Percentiles rank a stretch among this genome's conserved stretches.
phyloP scores from a whole-genome alignment of 257 asterid species.

The Marsdenia floribunda region DNA sequence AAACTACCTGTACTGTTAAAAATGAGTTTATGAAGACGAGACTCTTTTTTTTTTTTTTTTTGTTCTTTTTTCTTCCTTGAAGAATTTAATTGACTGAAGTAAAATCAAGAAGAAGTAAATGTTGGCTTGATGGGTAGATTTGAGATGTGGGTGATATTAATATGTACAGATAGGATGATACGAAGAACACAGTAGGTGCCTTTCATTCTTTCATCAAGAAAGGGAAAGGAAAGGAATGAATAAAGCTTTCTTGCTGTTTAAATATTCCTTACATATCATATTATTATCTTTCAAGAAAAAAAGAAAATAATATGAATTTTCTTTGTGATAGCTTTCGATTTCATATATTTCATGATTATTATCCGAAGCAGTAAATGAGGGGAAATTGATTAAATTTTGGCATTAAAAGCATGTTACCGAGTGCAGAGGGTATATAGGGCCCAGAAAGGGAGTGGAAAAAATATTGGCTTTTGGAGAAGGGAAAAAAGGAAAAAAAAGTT shows the following conservation, averaged over 20 bases:
- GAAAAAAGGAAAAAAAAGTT: background rate
- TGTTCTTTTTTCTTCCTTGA: too few species aligned
- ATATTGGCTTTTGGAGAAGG: background rate
- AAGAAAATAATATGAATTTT: background rate
- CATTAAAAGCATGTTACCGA: background rate
- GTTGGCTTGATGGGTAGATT: too few species aligned
- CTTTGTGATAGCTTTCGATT: background rate
- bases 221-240: background rate
- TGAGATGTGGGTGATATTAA: too few species aligned
- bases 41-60: too few species aligned
- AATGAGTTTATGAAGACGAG: too few species aligned
- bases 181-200: too few species aligned
- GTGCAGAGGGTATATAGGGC: background rate
- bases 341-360: background rate
- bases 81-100: too few species aligned
- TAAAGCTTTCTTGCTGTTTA: background rate
- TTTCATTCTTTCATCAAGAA: background rate
- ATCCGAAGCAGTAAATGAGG: background rate
- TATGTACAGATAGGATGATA: too few species aligned
- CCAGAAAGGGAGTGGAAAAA: constrained; percentile 1
- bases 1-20: too few species aligned
- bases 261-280: background rate
- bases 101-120: too few species aligned
- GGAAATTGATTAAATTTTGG: background rate
- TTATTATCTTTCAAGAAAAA: background rate